These are phyloP conservation scores for Crithidia bombi DNA, from an alignment of 208 protist genomes.

Conservation along the genomic window DNA sequence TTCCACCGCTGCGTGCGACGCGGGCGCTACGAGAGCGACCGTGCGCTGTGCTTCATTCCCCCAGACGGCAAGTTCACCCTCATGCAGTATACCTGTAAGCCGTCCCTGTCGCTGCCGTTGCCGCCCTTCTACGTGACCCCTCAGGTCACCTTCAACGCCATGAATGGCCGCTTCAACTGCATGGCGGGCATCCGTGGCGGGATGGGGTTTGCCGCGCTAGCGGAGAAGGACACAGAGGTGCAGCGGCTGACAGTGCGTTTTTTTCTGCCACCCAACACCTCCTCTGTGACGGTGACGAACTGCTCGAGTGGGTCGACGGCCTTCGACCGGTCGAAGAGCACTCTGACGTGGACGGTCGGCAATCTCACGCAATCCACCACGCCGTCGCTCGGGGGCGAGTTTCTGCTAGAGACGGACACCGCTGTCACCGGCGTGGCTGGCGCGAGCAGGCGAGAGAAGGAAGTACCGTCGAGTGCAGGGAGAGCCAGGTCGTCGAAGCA, in stretches of 20 bases:
- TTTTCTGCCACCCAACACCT: conserved; percentile 61
- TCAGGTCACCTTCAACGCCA: conserved; percentile 79
- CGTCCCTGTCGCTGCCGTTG: conserved; percentile 32
- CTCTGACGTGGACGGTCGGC: conserved; percentile 86
- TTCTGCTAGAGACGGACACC: conserved; percentile 43
- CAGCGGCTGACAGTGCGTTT: conserved; percentile 79
- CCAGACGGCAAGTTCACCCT: conserved; percentile 92
- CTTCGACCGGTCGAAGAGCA: conserved; percentile 65
- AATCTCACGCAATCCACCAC: conserved; percentile 54
- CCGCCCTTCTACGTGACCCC: conserved; percentile 91
- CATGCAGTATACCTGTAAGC: conserved; percentile 79
- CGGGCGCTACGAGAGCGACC: conserved; percentile 73
- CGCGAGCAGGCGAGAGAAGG: neutral
- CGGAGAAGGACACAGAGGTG: conserved; percentile 49
- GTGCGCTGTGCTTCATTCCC: conserved; percentile 85
- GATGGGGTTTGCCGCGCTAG: conserved; percentile 27
- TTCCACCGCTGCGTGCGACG: conserved; percentile 91
- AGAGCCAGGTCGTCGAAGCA: neutral
- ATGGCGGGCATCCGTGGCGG: conserved; percentile 76
- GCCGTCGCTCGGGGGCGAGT: conserved; percentile 77
- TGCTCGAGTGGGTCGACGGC: conserved; percentile 71
- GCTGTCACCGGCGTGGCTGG: neutral
- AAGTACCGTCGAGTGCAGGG: neutral
- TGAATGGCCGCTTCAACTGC: conserved; percentile 83
- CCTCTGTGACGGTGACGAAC: conserved; percentile 63